Base-by-base conservation (phyloP, 2,329 filamentous ascomycete species). In the Fusarium sp. region DNA sequence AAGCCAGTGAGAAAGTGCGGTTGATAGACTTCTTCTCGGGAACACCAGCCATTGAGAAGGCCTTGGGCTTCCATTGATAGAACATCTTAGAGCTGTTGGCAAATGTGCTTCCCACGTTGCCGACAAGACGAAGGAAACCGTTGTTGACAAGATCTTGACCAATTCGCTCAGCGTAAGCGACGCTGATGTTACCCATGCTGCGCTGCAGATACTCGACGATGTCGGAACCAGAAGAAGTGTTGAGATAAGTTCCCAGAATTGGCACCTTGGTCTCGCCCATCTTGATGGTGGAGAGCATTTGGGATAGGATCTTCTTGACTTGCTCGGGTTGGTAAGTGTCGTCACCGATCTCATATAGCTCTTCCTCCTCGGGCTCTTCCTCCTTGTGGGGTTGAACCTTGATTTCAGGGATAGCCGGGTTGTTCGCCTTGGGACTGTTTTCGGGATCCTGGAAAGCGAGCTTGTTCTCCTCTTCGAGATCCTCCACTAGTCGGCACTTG, bases 391-490 rank as follows among this genome's bases (percentile, higher is more conserved):
- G 85, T 20, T 91, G 89, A 39, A 98, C 89, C 78, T 97, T 96
- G 79, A 99, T 97, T 76, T 94, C 94, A 43, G 92, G 92, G 39
- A 93, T 91, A 34, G 80, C 78, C 54, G 87, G 85, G 60, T 72
- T 74, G 40, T 36, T 36, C 34, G 83, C 77, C 77, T 89, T 83
- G 4, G 91, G 90, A 77, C 91, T 94, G 32, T 78, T 83, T 73
- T 90, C 87, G 3, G 94, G 93, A 69, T 94, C 93, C 78, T 97
- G 94, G 80, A 99, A 99, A 38, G 94, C 96, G 55, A 99, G 86
- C 81, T 99, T 98, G 79, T 97, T 97, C 83, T 99, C 96, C 80
- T 99, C 96, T 78, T 99, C 96, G 62, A 98, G 82, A 76, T 99
- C 96, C 77, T 99, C 96, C 8, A 98, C 91, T 65, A 97, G 83